phyloP scores from a whole-genome alignment of 768 basidiomycete species.

The Amanita pallidorosea region DNA sequence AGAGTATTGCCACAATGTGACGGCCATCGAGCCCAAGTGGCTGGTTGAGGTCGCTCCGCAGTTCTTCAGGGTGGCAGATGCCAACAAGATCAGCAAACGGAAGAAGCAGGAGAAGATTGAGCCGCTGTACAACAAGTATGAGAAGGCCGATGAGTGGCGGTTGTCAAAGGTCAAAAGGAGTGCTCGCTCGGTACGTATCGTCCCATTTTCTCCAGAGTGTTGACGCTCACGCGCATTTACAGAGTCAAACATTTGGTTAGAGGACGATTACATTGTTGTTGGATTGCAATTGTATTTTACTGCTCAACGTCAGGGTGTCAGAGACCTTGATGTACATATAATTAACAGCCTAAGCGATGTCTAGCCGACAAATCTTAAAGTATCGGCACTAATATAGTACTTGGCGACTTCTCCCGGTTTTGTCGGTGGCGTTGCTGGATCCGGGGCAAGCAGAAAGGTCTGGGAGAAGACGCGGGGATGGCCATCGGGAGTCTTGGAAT shows the following conservation, averaged over 20 bases:
- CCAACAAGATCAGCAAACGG: slow-evolving; percentile 93
- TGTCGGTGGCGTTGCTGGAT: slow-evolving; percentile 50
- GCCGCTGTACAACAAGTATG: slow-evolving; percentile 91
- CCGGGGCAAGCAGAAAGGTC: slow-evolving; percentile 77
- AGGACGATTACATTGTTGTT: slow-evolving; percentile 10
- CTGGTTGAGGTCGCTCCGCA: slow-evolving; percentile 95
- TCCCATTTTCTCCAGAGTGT: background rate
- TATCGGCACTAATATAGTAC: slow-evolving; percentile 73
- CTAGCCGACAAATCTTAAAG: slow-evolving; percentile 75
- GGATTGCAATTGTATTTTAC: background rate
- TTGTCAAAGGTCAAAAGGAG: slow-evolving; percentile 87
- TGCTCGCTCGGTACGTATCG: slow-evolving; percentile 58
- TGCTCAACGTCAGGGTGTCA: background rate
- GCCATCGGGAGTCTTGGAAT: slow-evolving; percentile 50
- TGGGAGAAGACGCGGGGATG: slow-evolving; percentile 83
- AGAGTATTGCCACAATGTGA: slow-evolving; percentile 89
- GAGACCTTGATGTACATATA: background rate
- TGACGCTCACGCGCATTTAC: slow-evolving; percentile 12
- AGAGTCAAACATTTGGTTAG: slow-evolving; percentile 89
- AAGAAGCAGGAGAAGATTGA: slow-evolving; percentile 97
- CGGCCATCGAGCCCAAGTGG: slow-evolving; percentile 97
- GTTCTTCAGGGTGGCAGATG: slow-evolving; percentile 98
- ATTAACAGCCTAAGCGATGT: background rate
- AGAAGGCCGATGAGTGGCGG: slow-evolving; percentile 92
- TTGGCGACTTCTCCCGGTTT: slow-evolving; percentile 69